Percentiles rank a stretch among this genome's conserved stretches.
These are phyloP conservation scores for Boletus edulis DNA, from an alignment of 768 basidiomycete species.

Conservation along the genomic window DNA sequence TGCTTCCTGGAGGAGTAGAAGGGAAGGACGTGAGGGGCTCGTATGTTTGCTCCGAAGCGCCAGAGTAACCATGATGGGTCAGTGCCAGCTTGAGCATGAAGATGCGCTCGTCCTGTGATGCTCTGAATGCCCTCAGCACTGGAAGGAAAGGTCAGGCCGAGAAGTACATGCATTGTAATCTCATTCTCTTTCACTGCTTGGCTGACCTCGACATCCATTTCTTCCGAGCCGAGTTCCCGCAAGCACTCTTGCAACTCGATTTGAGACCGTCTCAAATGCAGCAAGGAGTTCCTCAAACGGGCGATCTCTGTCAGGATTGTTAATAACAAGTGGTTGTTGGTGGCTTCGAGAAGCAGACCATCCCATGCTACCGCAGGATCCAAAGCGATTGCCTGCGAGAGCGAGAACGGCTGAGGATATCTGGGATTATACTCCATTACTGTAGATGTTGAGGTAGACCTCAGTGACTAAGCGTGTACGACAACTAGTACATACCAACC, in stretches of 20 bases:
- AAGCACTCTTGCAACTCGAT: slow-evolving; percentile 48
- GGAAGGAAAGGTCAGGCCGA: slow-evolving; percentile 25
- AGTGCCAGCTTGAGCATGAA: slow-evolving; percentile 65
- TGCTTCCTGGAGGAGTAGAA: neutral
- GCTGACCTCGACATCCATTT: slow-evolving; percentile 54
- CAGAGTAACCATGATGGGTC: slow-evolving; percentile 53
- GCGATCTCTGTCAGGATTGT: slow-evolving; percentile 55
- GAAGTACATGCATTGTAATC: slow-evolving; percentile 53
- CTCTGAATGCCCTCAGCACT: slow-evolving; percentile 42
- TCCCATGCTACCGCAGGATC: slow-evolving; percentile 68
- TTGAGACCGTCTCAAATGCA: slow-evolving; percentile 63
- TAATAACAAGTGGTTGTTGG: neutral
- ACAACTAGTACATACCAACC: no score
- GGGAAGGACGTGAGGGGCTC: neutral
- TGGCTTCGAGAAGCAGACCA: slow-evolving; percentile 42
- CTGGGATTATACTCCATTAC: slow-evolving; percentile 66
- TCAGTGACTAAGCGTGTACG: slow-evolving; percentile 20
- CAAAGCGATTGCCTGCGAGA: slow-evolving; percentile 59
- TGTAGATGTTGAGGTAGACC: neutral
- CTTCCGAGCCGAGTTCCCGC: slow-evolving; percentile 30
- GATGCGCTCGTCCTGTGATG: slow-evolving; percentile 76
- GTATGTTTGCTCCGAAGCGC: slow-evolving; percentile 30
- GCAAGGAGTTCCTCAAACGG: slow-evolving; percentile 70
- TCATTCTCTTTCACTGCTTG: slow-evolving; percentile 72
- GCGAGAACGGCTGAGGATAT: slow-evolving; percentile 73